phyloP scores from a whole-genome alignment of 805 yeast species.

The Suhomyces xylopsoci region DNA sequence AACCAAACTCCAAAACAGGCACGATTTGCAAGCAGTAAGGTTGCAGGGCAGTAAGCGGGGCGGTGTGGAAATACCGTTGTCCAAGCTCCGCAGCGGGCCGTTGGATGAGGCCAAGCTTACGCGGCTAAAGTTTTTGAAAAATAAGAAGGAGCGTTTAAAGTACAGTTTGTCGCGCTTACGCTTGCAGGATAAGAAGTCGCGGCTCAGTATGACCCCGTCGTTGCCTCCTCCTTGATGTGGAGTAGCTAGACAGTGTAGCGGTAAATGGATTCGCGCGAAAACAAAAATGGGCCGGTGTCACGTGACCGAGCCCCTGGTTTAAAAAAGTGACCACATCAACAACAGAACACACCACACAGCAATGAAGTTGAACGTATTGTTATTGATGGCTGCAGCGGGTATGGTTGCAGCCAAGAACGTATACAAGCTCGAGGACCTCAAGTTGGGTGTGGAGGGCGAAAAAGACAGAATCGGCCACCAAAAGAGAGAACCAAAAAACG shows the following conservation, averaged over 20 bases:
- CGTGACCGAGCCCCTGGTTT: neutral
- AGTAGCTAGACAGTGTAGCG: neutral
- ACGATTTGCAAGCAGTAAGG: slow-evolving; percentile 40
- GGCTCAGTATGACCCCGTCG: slow-evolving; percentile 10
- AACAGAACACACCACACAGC: neutral
- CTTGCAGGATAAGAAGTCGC: slow-evolving; percentile 14
- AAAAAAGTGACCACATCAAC: neutral
- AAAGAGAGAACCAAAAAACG: slow-evolving; percentile 1
- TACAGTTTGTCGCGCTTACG: slow-evolving; percentile 29
- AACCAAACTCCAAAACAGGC: slow-evolving; percentile 31
- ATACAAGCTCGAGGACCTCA: neutral
- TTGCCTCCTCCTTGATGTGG: slow-evolving; percentile 7
- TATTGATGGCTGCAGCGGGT: slow-evolving; percentile 2
- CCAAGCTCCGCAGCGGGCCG: slow-evolving; percentile 13
- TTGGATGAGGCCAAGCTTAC: slow-evolving; percentile 36
- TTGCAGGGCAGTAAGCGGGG: slow-evolving; percentile 20
- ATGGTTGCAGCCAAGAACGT: slow-evolving; percentile 5
- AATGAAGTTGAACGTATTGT: slow-evolving; percentile 5
- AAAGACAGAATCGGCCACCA: neutral
- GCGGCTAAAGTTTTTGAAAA: slow-evolving; percentile 35
- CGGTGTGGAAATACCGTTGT: slow-evolving; percentile 9
- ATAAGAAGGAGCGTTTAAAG: slow-evolving; percentile 45
- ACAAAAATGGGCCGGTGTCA: neutral
- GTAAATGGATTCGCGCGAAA: neutral
- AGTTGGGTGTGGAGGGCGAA: neutral